Percentiles rank a stretch among this genome's conserved stretches.
Conservation (phyloP, 2,329 filamentous ascomycete species). For the Xylaria arbuscula region DNA sequence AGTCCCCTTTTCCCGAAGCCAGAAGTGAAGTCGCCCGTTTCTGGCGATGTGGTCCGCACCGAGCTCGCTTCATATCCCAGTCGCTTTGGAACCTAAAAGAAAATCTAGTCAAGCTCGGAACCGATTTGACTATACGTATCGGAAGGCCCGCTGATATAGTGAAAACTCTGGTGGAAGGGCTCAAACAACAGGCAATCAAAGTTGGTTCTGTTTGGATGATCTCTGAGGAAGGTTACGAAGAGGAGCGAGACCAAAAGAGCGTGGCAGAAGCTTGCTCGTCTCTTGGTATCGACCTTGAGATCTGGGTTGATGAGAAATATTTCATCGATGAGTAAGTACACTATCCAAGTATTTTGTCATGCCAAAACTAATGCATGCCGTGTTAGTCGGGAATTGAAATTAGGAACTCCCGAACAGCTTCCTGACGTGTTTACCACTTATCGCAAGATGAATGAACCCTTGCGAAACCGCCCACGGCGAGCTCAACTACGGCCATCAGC, state of each 20-base stretch:
- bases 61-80: conserved; percentile 77
- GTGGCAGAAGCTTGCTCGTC: conserved; percentile 65
- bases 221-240: conserved; percentile 75
- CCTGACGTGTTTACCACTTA: conserved; percentile 82
- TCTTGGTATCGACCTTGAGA: conserved; percentile 67
- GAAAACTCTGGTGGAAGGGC: conserved; percentile 63
- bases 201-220: conserved; percentile 80
- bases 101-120: conserved; percentile 67
- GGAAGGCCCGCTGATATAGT: conserved; percentile 71
- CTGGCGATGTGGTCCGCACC: conserved; percentile 79
- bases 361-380: conserved; percentile 12
- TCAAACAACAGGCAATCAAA: conserved; percentile 56
- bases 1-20: conserved; percentile 76
- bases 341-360: not conserved
- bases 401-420: conserved; percentile 67
- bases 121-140: conserved; percentile 71
- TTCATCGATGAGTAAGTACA: conserved; percentile 78
- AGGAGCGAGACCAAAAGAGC: conserved; percentile 70
- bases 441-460: conserved; percentile 77
- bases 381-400: conserved; percentile 72
- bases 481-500: conserved; percentile 64
- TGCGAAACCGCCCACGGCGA: conserved; percentile 71
- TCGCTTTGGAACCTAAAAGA: conserved; percentile 78
- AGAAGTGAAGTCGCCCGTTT: conserved; percentile 72
- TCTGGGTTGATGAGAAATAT: conserved; percentile 82